These are phyloP conservation scores for Solanum clarkiae DNA, from an alignment of 257 asterid genomes.

Conservation along the genomic window DNA sequence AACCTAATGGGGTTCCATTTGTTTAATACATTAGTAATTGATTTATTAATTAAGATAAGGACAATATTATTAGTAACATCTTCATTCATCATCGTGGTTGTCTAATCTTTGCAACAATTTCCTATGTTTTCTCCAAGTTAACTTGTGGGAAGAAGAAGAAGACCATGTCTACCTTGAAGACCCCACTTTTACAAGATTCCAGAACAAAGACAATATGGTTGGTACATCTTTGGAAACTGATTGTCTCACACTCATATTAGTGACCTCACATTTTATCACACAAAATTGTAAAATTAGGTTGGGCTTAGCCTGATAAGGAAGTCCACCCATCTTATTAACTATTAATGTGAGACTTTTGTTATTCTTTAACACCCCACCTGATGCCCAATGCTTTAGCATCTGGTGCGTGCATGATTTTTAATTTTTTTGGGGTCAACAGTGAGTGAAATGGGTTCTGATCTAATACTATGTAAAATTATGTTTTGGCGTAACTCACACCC, in stretches of 20 bases:
- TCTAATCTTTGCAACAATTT: conserved; percentile 7
- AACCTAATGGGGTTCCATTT: conserved; percentile 15
- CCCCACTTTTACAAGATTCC: conserved; percentile 12
- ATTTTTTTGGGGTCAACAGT: too few species aligned
- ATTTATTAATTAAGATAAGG: not conserved
- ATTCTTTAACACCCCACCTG: too few species aligned
- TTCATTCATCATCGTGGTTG: not conserved
- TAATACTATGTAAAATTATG: too few species aligned
- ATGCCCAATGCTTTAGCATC: too few species aligned
- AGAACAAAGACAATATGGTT: not conserved
- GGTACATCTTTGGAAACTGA: not conserved
- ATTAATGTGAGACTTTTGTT: too few species aligned
- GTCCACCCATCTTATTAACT: too few species aligned
- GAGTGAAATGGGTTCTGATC: too few species aligned
- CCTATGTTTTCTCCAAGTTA: not conserved
- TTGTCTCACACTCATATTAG: not conserved
- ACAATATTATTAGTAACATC: not conserved
- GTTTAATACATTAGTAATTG: conserved; percentile 6
- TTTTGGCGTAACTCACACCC: too few species aligned
- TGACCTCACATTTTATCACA: not conserved
- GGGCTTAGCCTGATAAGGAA: too few species aligned
- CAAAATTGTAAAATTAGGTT: too few species aligned
- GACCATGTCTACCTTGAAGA: conserved; percentile 6
- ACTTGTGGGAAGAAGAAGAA: conserved; percentile 4
- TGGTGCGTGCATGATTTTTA: too few species aligned